Base-by-base conservation (phyloP, 2,329 filamentous ascomycete species). In the Aureobasidium sp. region DNA sequence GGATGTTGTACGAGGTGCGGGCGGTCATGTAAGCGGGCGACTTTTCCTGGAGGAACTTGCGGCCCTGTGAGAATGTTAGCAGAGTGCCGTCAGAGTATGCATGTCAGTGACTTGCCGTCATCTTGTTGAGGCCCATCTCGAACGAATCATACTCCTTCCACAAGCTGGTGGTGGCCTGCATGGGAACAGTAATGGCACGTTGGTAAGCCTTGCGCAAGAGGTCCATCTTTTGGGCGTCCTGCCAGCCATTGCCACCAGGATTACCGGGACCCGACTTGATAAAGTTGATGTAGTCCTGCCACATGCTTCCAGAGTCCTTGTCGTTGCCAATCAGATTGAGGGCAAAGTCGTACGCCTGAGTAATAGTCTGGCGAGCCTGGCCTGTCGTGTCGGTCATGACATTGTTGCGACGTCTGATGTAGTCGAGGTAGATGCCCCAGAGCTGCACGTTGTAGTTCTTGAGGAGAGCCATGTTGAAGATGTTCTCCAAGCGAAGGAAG, bases 131-230 rank as follows among this genome's bases (percentile, higher is more conserved):
- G 6, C 87, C 85, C 84, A 94, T 91, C 76, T 99, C 94, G 70
- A 99, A 99, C 67, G 90, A 87, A 72, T 97, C 92, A 71, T 99
- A 99, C 70, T 99, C 93, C 73, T 95, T 96, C 95, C 94, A 99
- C 15, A 99, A 78, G 58, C 82, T 83, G 70, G 93, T 90, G 53
- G 96, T 85, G 35, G 88, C 88, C 60, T 87, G 85, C 65, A 91
- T 96, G 5, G 95, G 95, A 42, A 97, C 85, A 66, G 85, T 87
- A 62, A 97, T 90, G 15, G 93, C 93, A 59, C 88, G 88, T 69
- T 97, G 92, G 72, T 97, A 99, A 0, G 90, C 89, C 72, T 95
- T 96, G 63, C 94, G 87, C 57, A 99, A 77, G 67, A 89, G 81
- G 69, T 99, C 94, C 88, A 96, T 96, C 80, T 99, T 99, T 72